These are phyloP conservation scores for Onygenales sp. DNA, from an alignment of 2,329 filamentous ascomycete species.

Conservation along the genomic window DNA sequence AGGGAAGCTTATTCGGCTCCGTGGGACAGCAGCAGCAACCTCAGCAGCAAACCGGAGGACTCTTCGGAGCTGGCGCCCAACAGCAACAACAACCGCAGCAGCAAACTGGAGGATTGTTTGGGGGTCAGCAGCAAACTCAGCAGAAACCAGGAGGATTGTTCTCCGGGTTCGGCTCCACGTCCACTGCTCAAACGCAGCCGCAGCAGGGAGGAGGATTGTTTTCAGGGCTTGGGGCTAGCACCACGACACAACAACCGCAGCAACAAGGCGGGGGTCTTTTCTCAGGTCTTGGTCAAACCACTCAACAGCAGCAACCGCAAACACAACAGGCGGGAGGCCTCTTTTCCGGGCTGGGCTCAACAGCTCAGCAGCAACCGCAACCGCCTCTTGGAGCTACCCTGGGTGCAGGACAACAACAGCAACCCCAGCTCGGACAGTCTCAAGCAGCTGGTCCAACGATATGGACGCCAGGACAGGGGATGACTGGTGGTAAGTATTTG, in stretches of 20 bases:
- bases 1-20: conserved; percentile 21
- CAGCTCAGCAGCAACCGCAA: conserved; percentile 16
- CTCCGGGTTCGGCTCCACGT: conserved; percentile 22
- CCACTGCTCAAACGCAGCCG: conserved; percentile 29
- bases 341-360: conserved; percentile 13
- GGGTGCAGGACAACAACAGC: conserved; percentile 19
- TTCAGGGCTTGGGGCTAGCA: conserved; percentile 22
- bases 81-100: conserved; percentile 14
- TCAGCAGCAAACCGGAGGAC: conserved; percentile 12
- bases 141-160: conserved; percentile 33
- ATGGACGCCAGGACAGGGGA: conserved; percentile 35
- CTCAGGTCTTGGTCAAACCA: conserved; percentile 23
- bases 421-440: conserved; percentile 28
- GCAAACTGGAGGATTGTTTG: conserved; percentile 15
- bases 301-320: conserved; percentile 21
- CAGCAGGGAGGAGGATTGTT: conserved; percentile 33
- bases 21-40: conserved; percentile 13
- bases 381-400: conserved; percentile 19
- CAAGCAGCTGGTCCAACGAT: conserved; percentile 28
- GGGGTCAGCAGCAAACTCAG: conserved; percentile 21
- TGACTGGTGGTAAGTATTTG: conserved; percentile 29
- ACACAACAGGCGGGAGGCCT: conserved; percentile 25
- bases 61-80: conserved; percentile 14
- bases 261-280: conserved; percentile 29
- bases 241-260: conserved; percentile 34